phyloP scores from a whole-genome alignment of 768 basidiomycete species.

The Mycena metata region DNA sequence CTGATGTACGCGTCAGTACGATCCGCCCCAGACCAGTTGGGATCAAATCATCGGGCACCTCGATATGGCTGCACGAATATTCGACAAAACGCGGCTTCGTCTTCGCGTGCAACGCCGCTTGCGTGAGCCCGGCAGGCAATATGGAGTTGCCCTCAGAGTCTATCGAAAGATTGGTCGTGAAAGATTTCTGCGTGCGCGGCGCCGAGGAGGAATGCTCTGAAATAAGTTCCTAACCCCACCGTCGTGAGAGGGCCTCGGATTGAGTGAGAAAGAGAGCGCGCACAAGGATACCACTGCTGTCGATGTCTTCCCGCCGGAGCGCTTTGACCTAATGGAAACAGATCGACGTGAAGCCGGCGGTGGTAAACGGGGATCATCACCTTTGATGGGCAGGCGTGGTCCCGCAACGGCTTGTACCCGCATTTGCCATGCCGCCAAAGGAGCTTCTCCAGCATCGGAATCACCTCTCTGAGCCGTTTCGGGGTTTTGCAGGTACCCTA shows the following conservation, averaged over 20 bases:
- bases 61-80: conserved; percentile 73
- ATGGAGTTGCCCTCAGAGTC: conserved; percentile 67
- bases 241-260: conserved; percentile 20
- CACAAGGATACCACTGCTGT: conserved; percentile 77
- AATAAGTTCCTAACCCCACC: conserved; percentile 72
- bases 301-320: conserved; percentile 58
- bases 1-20: conserved; percentile 53
- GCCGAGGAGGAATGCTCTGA: conserved; percentile 72
- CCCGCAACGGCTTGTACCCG: conserved; percentile 74
- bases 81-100: conserved; percentile 85
- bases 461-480: conserved; percentile 69
- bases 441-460: conserved; percentile 71
- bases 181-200: conserved; percentile 65
- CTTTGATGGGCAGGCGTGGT: conserved; percentile 84
- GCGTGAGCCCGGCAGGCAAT: conserved; percentile 58
- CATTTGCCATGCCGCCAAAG: conserved; percentile 78
- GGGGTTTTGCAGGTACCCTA: conserved; percentile 77
- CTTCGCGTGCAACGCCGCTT: conserved; percentile 59
- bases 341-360: conserved; percentile 15
- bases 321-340: conserved; percentile 52
- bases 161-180: conserved; percentile 58
- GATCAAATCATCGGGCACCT: conserved; percentile 58
- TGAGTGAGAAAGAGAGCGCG: conserved; percentile 22
- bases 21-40: neutral
- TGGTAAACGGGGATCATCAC: conserved; percentile 50